Evolutionary conservation across 805 yeast species (phyloP), one percentile per base, ranked within the genome.

Genomic region (Saccharomycopsis capsularis): DNA sequence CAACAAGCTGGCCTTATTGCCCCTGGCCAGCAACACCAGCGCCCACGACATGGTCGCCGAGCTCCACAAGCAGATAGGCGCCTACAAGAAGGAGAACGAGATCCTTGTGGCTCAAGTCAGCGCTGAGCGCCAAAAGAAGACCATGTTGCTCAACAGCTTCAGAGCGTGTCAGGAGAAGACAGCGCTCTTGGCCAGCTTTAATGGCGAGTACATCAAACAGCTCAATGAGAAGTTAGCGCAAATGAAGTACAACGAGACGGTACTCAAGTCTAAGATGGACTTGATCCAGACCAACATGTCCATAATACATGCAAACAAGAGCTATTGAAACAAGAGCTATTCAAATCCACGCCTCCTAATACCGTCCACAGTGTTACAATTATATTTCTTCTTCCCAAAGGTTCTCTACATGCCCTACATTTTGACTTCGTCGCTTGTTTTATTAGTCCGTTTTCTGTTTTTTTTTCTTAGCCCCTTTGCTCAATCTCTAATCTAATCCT

Each of bases 231-330:
- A 45, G 35, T 42, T 52, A 13, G 54, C 42, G 9, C 47, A 46
- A 2, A 25, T 32, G 18, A 43, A 50, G 36, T 40, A n/a, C 22
- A 49, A 42, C 24, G 54, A 52, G 27, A 40, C 24, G 15, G 22
- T 25, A 15, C 38, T 50, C 42, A 50, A 44, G 32, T 27, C 21
- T 15, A 50, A 50, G 21, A 32, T 52, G 11, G 51, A 52, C 7
- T 18, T 52, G 32, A 39, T 49, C 11, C 55, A 52, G n/a, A 47
- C 36, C 18, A 52, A 52, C 38, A 40, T 52, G 38, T 22, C 36
- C 30, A 21, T 50, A 4, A 50, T 50, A 24, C 23, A 40, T 18
- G 36, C 50, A 6, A 47, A 27, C 15, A 41, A 36, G n/a, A n/a
- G 2, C 27, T n/a, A n/a, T n/a, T n/a, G n/a, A n/a, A n/a, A n/a